A percentile compares a stretch with the other conserved stretches of the same genome.
Conservation (phyloP, 495 filamentous ascomycete species). For the Pyrenopolyporus hunteri region DNA sequence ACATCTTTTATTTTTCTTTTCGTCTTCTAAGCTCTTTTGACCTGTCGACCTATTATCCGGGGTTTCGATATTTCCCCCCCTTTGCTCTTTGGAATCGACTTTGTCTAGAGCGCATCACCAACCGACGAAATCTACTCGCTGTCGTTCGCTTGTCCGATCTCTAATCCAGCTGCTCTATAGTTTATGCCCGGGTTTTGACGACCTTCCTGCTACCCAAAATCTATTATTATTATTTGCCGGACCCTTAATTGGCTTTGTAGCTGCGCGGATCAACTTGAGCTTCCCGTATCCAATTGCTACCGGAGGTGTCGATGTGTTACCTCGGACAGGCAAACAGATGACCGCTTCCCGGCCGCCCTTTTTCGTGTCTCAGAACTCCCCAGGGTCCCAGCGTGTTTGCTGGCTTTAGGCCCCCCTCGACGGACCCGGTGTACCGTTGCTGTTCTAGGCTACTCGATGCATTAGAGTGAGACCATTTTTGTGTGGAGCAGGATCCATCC, state of each 20-base stretch:
- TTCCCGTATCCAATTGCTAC: constrained; percentile 24
- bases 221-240: neutral
- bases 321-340: constrained; percentile 36
- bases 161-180: constrained; percentile 13
- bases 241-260: constrained; percentile 2
- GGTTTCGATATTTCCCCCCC: neutral
- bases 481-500: constrained; percentile 37
- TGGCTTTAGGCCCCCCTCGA: constrained; percentile 26
- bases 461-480: constrained; percentile 39
- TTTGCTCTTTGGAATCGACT: constrained; percentile 12
- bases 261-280: constrained; percentile 20
- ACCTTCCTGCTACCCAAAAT: neutral
- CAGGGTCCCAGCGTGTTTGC: constrained; percentile 33
- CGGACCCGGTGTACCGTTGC: constrained; percentile 30
- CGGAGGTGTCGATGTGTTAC: constrained; percentile 30
- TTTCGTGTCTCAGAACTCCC: constrained; percentile 29
- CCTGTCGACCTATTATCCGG: constrained; percentile 13
- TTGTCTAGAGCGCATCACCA: constrained; percentile 14
- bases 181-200: constrained; percentile 12
- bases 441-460: constrained; percentile 40
- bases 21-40: constrained; percentile 8
- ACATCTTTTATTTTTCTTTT: constrained; percentile 1
- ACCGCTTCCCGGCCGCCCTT: constrained; percentile 26
- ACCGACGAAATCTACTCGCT: constrained; percentile 5
- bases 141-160: constrained; percentile 18